phyloP scores from a whole-genome alignment of 2,329 filamentous ascomycete species.

The Fonsecaea monophora region DNA sequence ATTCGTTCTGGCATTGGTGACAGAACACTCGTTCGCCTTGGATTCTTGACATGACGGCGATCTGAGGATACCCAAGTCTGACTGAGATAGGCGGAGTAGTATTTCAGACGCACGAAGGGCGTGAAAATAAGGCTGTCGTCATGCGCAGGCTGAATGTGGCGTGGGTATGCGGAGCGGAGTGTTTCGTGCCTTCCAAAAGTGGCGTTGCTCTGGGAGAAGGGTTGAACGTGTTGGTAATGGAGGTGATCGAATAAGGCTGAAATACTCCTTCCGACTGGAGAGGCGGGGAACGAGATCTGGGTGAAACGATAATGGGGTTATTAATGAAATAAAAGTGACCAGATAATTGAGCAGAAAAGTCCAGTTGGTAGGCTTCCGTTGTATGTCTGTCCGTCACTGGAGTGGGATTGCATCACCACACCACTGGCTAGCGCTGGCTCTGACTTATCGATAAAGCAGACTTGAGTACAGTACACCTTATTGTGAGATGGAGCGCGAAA shows the following conservation, averaged over 20 bases:
- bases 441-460: constrained; percentile 13
- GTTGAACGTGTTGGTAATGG: background rate
- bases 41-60: constrained; percentile 27
- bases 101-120: constrained; percentile 1
- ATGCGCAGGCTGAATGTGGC: constrained; percentile 16
- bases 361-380: constrained; percentile 14
- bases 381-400: constrained; percentile 17
- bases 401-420: constrained; percentile 16
- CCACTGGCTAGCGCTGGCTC: background rate
- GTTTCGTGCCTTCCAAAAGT: constrained; percentile 1
- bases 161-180: constrained; percentile 5
- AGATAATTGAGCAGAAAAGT: constrained; percentile 5
- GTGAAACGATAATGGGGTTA: constrained; percentile 1
- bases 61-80: background rate
- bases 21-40: constrained; percentile 80
- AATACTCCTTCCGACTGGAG: background rate
- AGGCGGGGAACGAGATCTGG: background rate
- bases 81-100: background rate
- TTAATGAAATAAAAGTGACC: constrained; percentile 10
- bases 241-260: constrained; percentile 2
- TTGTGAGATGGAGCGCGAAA: background rate
- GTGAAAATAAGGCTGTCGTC: constrained; percentile 25
- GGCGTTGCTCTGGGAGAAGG: background rate
- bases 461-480: background rate
- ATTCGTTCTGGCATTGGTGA: constrained; percentile 80